Base-by-base conservation (phyloP, 345 rosid species). In the Adansonia digitata region DNA sequence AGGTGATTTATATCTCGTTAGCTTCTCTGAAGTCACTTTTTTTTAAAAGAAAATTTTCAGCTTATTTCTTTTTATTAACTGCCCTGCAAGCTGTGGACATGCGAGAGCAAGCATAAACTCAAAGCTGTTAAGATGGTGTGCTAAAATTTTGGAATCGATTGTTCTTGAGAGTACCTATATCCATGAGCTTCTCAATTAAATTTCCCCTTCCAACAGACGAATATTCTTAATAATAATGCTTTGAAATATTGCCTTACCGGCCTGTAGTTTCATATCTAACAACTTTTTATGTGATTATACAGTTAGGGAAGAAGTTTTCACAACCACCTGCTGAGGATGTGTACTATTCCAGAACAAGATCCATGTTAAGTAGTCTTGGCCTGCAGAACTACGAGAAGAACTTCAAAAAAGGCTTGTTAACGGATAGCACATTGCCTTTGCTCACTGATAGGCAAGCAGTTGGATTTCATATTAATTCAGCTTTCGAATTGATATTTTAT, bases 381-480 rank as follows among this genome's bases (percentile, higher is more conserved):
- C 85, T 95, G 18, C 92, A 91, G 82, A 88, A 81, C 59, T 92
- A 95, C 27, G 96, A 93, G 86, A 91, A 90, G 88, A 92, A 95
- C 77, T 92, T 95, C 86, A 92, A 86, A 86, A 87, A 79, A 65
- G 99, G 99, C 81, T 80, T 91, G 74, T 80, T 95, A 76, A 92
- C 95, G 0, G 99, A 95, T 63, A 81, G 52, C 63, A 91, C 97
- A 37, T 77, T 95, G 80, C 97, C 99, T 15, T 81, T 94, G 82
- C 90, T 94, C 77, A 94, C 88, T 13, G 98, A 94, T 77, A 89
- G 98, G 98, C 84, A 86, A 81, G 82, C 74, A 39, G 45, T 51
- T 67, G 55, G 18, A 77, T 73, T 57, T 57, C 18, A 10, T 43
- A 62, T 46, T 69, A 43, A 52, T 48, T 40, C 39, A 53, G 17